Base-by-base conservation (phyloP, 148 eudicot genomes). In the Rhododendron williamsianum region DNA sequence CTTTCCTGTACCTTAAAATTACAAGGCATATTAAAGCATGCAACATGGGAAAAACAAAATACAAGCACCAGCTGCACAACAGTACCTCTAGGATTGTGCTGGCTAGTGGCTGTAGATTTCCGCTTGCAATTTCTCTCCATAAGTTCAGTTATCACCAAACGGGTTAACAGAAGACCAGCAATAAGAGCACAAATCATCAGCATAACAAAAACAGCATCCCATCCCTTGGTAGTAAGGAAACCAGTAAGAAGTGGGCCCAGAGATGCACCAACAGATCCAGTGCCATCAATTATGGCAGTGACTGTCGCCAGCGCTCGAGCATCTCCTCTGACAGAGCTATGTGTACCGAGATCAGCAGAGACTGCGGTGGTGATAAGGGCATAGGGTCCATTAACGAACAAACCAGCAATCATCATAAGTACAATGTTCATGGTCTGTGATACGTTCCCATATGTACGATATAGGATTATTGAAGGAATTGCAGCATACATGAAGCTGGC, bases 361-460 rank as follows among this genome's bases (percentile, higher is more conserved):
- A 97, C 99, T 46, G 99, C 99, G 18, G 99, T 97, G 23, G 99
- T 97, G 80, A 97, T 97, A 46, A 97, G 98, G 81, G 99, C 98
- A 84, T 97, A 97, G 0, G 99, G 99, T 46, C 99, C 99, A 71
- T 97, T 97, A 46, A 97, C 92, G 78, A 91, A 93, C 74, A 97
- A 87, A 19, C 99, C 99, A 65, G 93, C 95, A 27, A 93, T 76
- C 92, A 97, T 94, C 99, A 97, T 97, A 16, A 97, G 97, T 73
- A 89, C 35, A 83, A 95, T 92, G 89, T 97, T 97, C 80, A 87
- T n/a, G 13, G 94, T 84, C 91, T 86, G 87, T 71, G 99, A 97
- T 58, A 90, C 63, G 56, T 80, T 89, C 58, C 99, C 99, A 73
- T 94, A 97, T 76, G 84, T 60, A n/a, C 96, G 95, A 79, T 97